These are phyloP conservation scores for Herpetomonas samuelpessoai DNA, from an alignment of 208 protist genomes.

Conservation along the genomic window DNA sequence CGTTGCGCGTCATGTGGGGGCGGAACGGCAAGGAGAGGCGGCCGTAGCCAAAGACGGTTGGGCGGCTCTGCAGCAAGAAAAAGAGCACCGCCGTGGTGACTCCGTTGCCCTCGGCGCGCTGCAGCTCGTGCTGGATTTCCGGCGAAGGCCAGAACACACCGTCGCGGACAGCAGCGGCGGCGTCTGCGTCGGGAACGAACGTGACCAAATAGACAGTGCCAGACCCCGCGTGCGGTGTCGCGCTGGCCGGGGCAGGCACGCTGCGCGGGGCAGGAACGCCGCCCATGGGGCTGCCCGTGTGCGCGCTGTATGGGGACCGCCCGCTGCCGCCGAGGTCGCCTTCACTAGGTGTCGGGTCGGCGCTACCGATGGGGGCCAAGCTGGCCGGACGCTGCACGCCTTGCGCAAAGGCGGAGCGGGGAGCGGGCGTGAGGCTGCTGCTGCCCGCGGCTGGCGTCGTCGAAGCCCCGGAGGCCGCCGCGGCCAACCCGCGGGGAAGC, in stretches of 20 bases:
- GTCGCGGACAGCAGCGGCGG: conserved; percentile 40
- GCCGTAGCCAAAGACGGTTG: conserved; percentile 58
- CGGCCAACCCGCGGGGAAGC: conserved; percentile 13
- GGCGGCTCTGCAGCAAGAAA: conserved; percentile 37
- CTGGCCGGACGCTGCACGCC: conserved; percentile 10
- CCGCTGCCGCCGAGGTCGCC: conserved; percentile 2
- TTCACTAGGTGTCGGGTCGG: background rate
- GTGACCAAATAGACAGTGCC: conserved; percentile 32
- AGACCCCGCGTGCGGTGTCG: conserved; percentile 2
- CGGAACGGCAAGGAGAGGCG: conserved; percentile 24
- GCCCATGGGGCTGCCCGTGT: conserved; percentile 10
- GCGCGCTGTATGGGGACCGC: conserved; percentile 21
- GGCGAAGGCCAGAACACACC: conserved; percentile 42
- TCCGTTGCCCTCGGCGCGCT: conserved; percentile 30
- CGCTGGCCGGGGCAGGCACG: conserved; percentile 3
- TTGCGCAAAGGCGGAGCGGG: conserved; percentile 19
- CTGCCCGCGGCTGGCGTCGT: background rate
- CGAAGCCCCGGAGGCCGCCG: conserved; percentile 11
- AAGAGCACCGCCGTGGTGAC: conserved; percentile 25
- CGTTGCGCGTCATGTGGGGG: conserved; percentile 1
- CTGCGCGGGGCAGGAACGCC: background rate
- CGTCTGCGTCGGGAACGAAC: conserved; percentile 40
- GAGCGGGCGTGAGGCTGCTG: conserved; percentile 19
- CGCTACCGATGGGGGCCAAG: conserved; percentile 21
- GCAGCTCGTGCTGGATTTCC: conserved; percentile 34